These are phyloP conservation scores for Jatropha multifida DNA, from an alignment of 441 rosid species.

Conservation along the genomic window DNA sequence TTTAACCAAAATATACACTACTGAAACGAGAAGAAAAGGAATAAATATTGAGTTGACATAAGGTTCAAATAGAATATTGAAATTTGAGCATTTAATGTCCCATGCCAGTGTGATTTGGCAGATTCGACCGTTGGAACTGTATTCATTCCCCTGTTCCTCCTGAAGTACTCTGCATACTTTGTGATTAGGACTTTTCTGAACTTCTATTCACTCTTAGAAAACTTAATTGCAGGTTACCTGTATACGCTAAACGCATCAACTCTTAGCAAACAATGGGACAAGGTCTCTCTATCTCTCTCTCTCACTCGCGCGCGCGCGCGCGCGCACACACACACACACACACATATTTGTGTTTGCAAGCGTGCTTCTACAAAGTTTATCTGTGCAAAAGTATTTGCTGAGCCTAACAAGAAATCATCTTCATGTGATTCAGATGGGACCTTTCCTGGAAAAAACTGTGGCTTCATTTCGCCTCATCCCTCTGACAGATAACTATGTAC, in stretches of 20 bases:
- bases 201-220: conserved; percentile 12
- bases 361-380: not conserved
- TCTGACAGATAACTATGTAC: conserved; percentile 73
- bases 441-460: conserved; percentile 56
- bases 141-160: not conserved
- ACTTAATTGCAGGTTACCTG: conserved; percentile 62
- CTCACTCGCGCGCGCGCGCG: not conserved
- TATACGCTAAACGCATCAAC: conserved; percentile 90
- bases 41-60: not conserved
- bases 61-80: not conserved
- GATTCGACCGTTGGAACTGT: not conserved
- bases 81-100: not conserved
- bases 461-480: conserved; percentile 78
- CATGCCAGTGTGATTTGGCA: not conserved
- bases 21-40: not conserved
- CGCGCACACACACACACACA: too few relatives aligned
- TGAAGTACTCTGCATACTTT: not conserved
- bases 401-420: conserved; percentile 13
- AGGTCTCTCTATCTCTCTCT: conserved; percentile 41
- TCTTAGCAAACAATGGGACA: conserved; percentile 75
- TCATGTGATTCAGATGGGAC: conserved; percentile 70
- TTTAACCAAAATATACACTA: not conserved
- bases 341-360: not conserved
- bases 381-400: not conserved
- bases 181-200: not conserved